These are phyloP conservation scores for Phoma sp. DNA, from an alignment of 2,329 filamentous ascomycete species.

Conservation along the genomic window DNA sequence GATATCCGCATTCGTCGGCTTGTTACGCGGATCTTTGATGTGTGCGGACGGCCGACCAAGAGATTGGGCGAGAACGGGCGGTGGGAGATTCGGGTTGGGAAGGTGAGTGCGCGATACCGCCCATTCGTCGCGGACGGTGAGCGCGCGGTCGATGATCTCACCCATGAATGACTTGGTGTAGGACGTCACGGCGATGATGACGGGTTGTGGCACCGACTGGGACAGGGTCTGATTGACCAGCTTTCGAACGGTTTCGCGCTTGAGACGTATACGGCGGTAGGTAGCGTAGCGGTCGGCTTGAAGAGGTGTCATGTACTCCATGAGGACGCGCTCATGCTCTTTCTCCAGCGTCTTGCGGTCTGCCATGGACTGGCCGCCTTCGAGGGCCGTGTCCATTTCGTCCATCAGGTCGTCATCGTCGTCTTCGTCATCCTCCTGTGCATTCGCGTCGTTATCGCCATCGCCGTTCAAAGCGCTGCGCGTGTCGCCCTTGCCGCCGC, in stretches of 20 bases:
- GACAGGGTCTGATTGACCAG: constrained; percentile 82
- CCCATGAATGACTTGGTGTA: constrained; percentile 80
- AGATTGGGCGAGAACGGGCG: constrained; percentile 32
- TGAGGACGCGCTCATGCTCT: constrained; percentile 67
- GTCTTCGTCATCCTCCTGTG: constrained; percentile 65
- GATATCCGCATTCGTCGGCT: constrained; percentile 38
- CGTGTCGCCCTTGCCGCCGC: constrained; percentile 31
- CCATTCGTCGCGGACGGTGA: constrained; percentile 76
- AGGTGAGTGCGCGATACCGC: constrained; percentile 55
- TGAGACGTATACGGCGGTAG: constrained; percentile 72
- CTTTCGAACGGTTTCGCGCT: constrained; percentile 72
- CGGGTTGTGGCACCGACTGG: constrained; percentile 75
- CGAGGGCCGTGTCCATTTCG: constrained; percentile 53
- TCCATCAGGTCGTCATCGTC: constrained; percentile 59
- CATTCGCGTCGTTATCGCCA: constrained; percentile 62
- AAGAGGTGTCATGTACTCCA: constrained; percentile 68
- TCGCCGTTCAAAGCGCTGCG: constrained; percentile 48
- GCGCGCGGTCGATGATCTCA: constrained; percentile 75
- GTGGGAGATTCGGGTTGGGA: constrained; percentile 40
- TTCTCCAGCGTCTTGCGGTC: constrained; percentile 71
- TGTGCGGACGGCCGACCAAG: constrained; percentile 40
- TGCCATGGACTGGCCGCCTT: constrained; percentile 60
- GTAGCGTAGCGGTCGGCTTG: constrained; percentile 74
- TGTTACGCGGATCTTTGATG: constrained; percentile 34
- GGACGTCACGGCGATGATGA: constrained; percentile 76